A percentile compares a stretch with the other conserved stretches of the same genome.
Evolutionary conservation across 106 monocot genomes (phyloP).

Genomic region (Dioscorea dumetorum): DNA sequence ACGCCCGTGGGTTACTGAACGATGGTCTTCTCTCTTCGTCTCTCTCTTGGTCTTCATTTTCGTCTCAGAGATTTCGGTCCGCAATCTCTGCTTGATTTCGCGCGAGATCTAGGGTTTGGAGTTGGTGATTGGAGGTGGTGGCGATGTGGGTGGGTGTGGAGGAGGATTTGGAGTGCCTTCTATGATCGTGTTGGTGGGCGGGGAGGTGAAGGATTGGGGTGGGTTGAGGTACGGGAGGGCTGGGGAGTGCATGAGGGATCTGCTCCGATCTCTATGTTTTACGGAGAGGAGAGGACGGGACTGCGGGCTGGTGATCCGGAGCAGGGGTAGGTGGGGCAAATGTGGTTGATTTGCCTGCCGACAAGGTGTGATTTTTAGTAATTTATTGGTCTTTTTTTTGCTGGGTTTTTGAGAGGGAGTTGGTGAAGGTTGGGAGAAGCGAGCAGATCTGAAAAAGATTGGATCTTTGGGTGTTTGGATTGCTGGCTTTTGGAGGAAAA

Average conservation of each 20-base stretch:
- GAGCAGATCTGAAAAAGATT: background rate
- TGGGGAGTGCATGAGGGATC: slow-evolving; percentile 22
- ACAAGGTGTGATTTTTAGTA: background rate
- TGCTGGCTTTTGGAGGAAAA: slow-evolving; percentile 11
- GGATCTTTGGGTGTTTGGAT: slow-evolving; percentile 1
- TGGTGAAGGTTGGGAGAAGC: too few species aligned
- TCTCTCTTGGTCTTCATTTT: background rate
- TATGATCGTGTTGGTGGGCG: background rate
- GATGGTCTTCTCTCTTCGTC: background rate
- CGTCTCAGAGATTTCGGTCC: background rate
- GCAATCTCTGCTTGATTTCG: background rate
- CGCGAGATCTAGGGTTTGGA: background rate
- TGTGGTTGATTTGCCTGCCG: slow-evolving; percentile 20
- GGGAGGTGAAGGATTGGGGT: background rate
- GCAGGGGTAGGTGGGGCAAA: slow-evolving; percentile 35
- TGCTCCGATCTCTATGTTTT: background rate
- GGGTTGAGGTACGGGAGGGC: background rate
- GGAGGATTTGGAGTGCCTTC: background rate
- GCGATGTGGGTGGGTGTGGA: background rate
- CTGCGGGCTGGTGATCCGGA: slow-evolving; percentile 31
- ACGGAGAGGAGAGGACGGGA: slow-evolving; percentile 9
- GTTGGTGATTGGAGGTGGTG: background rate
- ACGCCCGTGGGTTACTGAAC: background rate
- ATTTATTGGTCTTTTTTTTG: background rate
- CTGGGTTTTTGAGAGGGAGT: background rate